Percentiles rank a stretch among this genome's conserved stretches.
These are phyloP conservation scores for Claviceps digitariae DNA, from an alignment of 2,329 filamentous ascomycete species.

Conservation along the genomic window DNA sequence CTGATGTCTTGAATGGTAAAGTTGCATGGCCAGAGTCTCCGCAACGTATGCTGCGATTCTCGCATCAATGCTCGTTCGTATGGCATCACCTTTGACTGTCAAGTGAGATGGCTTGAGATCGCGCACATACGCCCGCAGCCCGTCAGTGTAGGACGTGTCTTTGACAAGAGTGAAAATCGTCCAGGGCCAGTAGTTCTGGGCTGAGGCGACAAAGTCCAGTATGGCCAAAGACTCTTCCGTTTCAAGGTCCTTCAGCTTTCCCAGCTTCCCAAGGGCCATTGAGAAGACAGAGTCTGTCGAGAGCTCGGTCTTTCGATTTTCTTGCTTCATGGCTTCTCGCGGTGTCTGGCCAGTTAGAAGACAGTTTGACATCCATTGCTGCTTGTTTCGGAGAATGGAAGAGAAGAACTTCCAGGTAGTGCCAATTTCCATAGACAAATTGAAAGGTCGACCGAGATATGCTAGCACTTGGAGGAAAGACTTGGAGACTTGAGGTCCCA, in stretches of 20 bases:
- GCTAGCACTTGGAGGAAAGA: conserved; percentile 71
- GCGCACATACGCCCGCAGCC: conserved; percentile 57
- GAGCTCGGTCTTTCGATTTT: conserved; percentile 35
- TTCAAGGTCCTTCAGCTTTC: conserved; percentile 49
- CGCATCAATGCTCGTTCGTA: conserved; percentile 47
- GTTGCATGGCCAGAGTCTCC: conserved; percentile 79
- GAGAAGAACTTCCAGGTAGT: conserved; percentile 78
- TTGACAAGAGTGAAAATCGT: conserved; percentile 68
- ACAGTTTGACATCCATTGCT: conserved; percentile 94
- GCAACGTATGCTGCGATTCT: conserved; percentile 69
- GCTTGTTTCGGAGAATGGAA: conserved; percentile 72
- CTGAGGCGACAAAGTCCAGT: conserved; percentile 73
- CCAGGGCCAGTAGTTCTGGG: conserved; percentile 94
- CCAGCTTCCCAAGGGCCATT: conserved; percentile 58
- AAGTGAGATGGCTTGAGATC: conserved; percentile 37
- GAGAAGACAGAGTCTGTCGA: conserved; percentile 53
- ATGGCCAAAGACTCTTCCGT: conserved; percentile 58
- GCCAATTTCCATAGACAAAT: conserved; percentile 48
- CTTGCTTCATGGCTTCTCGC: conserved; percentile 53
- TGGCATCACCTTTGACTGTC: conserved; percentile 40
- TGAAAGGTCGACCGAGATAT: conserved; percentile 62
- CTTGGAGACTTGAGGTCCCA: conserved; percentile 70
- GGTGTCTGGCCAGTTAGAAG: conserved; percentile 80
- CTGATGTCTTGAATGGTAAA: conserved; percentile 72
- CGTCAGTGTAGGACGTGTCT: conserved; percentile 58